Conservation (phyloP, 352 stramenopile species). For the Phytophthora crassamura region DNA sequence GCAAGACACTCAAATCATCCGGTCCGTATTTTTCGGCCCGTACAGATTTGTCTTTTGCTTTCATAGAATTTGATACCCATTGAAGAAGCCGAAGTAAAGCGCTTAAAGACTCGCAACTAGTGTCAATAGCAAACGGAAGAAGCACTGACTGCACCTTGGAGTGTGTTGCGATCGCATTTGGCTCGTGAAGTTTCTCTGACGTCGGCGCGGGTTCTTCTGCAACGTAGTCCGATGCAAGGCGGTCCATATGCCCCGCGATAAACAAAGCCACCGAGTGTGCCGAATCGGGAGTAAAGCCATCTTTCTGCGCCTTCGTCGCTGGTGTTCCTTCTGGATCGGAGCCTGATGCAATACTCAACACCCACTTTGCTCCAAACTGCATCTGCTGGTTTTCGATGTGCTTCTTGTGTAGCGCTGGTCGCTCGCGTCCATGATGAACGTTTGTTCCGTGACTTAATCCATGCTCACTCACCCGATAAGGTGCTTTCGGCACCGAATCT, state of each 20-base stretch:
- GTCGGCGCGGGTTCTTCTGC: slow-evolving; percentile 6
- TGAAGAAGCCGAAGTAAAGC: slow-evolving; percentile 43
- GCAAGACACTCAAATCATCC: slow-evolving; percentile 8
- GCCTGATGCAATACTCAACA: slow-evolving; percentile 16
- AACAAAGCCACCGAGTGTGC: slow-evolving; percentile 40
- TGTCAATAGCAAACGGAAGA: slow-evolving; percentile 54
- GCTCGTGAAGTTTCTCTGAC: background rate
- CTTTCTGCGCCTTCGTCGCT: background rate
- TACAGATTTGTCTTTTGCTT: slow-evolving; percentile 9
- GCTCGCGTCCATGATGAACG: slow-evolving; percentile 1
- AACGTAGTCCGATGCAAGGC: slow-evolving; percentile 42
- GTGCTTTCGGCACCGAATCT: slow-evolving; percentile 6
- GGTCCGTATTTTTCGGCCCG: background rate
- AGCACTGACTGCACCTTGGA: slow-evolving; percentile 13
- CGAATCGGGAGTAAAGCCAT: slow-evolving; percentile 62
- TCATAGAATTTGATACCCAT: slow-evolving; percentile 1
- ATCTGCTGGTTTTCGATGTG: background rate
- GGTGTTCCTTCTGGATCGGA: background rate
- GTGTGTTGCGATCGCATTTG: background rate
- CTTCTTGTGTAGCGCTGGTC: slow-evolving; percentile 9
- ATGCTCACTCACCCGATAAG: background rate
- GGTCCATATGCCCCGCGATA: slow-evolving; percentile 55
- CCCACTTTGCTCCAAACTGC: slow-evolving; percentile 33
- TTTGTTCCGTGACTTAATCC: slow-evolving; percentile 1
- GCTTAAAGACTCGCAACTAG: slow-evolving; percentile 31